Conservation (phyloP, 345 rosid species). For the Gossypium sturtianum region DNA sequence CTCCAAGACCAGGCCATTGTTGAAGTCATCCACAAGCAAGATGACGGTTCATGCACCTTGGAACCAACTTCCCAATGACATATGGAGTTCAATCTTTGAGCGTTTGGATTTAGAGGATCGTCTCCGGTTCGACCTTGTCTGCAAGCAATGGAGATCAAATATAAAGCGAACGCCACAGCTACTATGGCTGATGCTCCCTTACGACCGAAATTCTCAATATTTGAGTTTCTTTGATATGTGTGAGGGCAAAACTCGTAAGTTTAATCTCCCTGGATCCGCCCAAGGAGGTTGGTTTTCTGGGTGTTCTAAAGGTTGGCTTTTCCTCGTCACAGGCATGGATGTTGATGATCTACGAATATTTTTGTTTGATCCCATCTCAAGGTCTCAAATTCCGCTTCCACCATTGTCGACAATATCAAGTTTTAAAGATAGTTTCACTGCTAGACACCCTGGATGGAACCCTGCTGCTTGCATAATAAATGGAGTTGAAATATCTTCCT, state of each 20-base stretch:
- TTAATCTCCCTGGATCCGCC: not conserved
- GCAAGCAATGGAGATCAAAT: not conserved
- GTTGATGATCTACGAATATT: not conserved
- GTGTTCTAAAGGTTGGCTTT: not conserved
- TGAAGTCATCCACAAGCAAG: not conserved
- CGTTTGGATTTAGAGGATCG: not conserved
- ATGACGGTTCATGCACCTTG: not conserved
- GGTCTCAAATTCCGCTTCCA: not conserved
- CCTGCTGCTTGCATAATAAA: not conserved
- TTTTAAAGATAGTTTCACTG: not conserved
- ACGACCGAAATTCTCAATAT: not conserved
- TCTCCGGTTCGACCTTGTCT: not conserved
- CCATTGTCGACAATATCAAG: not conserved
- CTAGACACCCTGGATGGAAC: not conserved
- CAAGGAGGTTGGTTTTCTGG: not conserved
- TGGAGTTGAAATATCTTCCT: not conserved
- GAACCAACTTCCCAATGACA: not conserved
- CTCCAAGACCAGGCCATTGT: not conserved
- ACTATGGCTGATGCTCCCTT: not conserved
- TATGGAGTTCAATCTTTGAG: not conserved
- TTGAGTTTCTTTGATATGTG: not conserved
- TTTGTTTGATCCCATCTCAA: not conserved
- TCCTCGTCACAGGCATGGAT: not conserved
- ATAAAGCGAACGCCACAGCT: not conserved
- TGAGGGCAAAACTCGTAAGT: not conserved